These are phyloP conservation scores for Candida alai DNA, from an alignment of 805 yeast genomes.

Conservation along the genomic window DNA sequence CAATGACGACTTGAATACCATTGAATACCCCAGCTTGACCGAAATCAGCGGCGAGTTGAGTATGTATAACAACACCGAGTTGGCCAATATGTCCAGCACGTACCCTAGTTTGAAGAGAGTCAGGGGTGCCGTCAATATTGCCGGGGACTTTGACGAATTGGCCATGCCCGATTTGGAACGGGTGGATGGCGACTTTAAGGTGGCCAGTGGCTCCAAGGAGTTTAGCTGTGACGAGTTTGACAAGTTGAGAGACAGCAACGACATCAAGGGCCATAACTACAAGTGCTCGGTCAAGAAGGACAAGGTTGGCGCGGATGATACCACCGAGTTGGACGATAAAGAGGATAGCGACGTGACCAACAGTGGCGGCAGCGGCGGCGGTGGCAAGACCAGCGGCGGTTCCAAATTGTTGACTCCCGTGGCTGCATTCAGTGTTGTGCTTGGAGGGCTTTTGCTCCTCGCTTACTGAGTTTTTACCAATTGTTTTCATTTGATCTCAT, in stretches of 20 bases:
- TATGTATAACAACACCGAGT: slow-evolving; percentile 38
- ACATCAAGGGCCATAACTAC: slow-evolving; percentile 43
- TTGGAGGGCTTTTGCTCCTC: no score
- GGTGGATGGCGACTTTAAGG: slow-evolving; percentile 41
- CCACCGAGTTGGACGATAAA: background rate
- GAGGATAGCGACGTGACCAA: background rate
- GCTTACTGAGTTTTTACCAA: no score
- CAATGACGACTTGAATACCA: slow-evolving; percentile 36
- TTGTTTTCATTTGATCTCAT: no score
- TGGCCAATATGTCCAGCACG: slow-evolving; percentile 26
- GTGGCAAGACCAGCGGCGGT: background rate
- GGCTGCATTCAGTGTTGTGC: no score
- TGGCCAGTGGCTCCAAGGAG: slow-evolving; percentile 31
- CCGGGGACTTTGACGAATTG: slow-evolving; percentile 37
- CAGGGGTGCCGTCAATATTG: slow-evolving; percentile 39
- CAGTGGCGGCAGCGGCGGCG: no score
- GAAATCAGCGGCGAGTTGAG: slow-evolving; percentile 40
- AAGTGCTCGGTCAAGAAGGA: slow-evolving; percentile 27
- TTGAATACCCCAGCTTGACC: slow-evolving; percentile 25
- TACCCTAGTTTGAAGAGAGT: slow-evolving; percentile 28
- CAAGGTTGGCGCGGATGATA: background rate
- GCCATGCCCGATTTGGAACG: slow-evolving; percentile 32
- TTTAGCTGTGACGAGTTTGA: slow-evolving; percentile 36
- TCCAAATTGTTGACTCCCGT: no score
- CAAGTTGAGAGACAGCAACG: slow-evolving; percentile 25